These are phyloP conservation scores for Picochlorum sp. DNA, from an alignment of 139 green algal species.

Conservation along the genomic window DNA sequence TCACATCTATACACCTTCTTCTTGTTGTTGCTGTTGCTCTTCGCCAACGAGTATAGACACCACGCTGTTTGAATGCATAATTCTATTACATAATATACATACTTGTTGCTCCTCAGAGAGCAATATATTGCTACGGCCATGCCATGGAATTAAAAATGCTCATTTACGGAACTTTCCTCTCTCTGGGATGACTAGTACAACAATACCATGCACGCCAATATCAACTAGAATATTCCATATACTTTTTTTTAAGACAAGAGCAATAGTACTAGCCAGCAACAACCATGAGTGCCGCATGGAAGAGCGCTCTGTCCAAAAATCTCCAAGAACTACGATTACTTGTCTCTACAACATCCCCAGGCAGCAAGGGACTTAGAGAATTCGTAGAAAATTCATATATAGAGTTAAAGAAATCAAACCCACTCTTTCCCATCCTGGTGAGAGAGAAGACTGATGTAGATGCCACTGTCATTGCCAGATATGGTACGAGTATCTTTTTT, in stretches of 20 bases:
- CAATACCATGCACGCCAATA: too few relatives aligned
- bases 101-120: too few relatives aligned
- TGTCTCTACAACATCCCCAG: slow-evolving; percentile 57
- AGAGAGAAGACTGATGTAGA: slow-evolving; percentile 61
- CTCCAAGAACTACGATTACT: slow-evolving; percentile 79
- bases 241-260: too few relatives aligned
- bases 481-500: slow-evolving; percentile 46
- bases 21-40: neutral
- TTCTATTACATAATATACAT: too few relatives aligned
- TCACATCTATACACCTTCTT: neutral
- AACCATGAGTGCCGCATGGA: slow-evolving; percentile 36
- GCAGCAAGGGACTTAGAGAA: slow-evolving; percentile 57
- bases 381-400: slow-evolving; percentile 72
- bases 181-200: too few relatives aligned
- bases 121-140: too few relatives aligned
- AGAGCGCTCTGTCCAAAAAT: slow-evolving; percentile 51
- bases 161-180: too few relatives aligned
- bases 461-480: slow-evolving; percentile 67
- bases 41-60: neutral
- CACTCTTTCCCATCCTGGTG: slow-evolving; percentile 74
- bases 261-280: neutral
- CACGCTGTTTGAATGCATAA: too few relatives aligned
- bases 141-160: too few relatives aligned
- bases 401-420: slow-evolving; percentile 85
- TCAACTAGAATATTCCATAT: too few relatives aligned